Conservation (phyloP, 441 rosid genomes). For the Populus tomentosa region DNA sequence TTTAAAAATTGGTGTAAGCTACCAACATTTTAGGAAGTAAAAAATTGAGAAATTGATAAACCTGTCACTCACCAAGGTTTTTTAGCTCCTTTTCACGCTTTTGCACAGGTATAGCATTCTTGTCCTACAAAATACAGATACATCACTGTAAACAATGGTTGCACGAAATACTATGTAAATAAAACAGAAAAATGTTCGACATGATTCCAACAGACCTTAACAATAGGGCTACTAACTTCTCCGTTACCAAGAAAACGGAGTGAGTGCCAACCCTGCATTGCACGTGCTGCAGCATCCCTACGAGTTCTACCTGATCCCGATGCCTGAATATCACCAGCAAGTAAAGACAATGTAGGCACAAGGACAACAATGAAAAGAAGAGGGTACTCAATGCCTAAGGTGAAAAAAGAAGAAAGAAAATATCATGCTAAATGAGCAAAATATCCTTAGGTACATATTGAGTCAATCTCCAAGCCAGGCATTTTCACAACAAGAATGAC, state of each 20-base stretch:
- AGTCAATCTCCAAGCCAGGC: not conserved
- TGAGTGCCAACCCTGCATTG: conserved; percentile 87
- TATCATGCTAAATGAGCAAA: not conserved
- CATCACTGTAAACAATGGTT: not conserved
- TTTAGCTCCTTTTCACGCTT: conserved; percentile 65
- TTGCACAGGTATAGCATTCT: conserved; percentile 32
- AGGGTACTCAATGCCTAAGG: not conserved
- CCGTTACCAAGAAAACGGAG: conserved; percentile 61
- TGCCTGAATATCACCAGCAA: conserved; percentile 38
- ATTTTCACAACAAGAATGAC: not conserved
- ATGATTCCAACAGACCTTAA: conserved; percentile 33
- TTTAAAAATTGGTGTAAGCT: not conserved
- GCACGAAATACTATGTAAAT: not conserved
- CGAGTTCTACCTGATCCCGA: conserved; percentile 62
- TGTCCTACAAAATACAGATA: conserved; percentile 40
- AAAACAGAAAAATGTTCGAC: not conserved
- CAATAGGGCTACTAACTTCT: conserved; percentile 45
- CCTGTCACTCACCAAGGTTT: conserved; percentile 44
- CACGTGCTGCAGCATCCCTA: conserved; percentile 78
- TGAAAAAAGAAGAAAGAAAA: not conserved
- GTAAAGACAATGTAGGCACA: conserved; percentile 13
- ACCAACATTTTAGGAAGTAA: not conserved
- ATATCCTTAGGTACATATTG: not conserved
- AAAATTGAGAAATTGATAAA: not conserved
- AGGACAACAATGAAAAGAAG: not conserved